Conservation (phyloP, 495 filamentous ascomycete species). For the Neurospora intermedia region DNA sequence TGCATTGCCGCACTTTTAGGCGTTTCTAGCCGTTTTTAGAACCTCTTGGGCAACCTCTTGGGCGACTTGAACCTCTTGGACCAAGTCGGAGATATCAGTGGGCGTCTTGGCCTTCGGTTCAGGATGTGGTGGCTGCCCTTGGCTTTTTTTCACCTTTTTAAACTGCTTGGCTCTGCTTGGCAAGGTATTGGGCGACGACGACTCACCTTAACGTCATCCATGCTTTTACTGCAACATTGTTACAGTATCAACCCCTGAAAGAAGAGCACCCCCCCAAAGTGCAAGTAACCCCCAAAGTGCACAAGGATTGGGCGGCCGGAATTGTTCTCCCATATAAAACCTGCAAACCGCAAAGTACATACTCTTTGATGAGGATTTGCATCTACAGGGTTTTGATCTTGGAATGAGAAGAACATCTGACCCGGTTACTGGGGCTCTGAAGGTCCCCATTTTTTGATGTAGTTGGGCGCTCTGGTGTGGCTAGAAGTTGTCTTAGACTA, state of each 20-base stretch:
- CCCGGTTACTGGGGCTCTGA: no score
- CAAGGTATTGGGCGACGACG: not conserved
- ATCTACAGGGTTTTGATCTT: no score
- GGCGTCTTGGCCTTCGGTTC: not conserved
- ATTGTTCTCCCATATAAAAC: not conserved
- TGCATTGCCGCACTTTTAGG: not conserved
- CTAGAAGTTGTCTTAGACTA: no score
- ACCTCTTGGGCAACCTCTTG: not conserved
- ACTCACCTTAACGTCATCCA: not conserved
- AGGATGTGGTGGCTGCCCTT: not conserved
- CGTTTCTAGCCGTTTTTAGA: not conserved
- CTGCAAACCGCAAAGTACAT: not conserved
- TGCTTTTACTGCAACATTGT: not conserved
- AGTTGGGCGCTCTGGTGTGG: no score
- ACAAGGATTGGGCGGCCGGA: not conserved
- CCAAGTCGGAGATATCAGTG: not conserved
- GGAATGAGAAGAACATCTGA: no score
- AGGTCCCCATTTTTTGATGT: no score
- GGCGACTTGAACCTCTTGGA: not conserved
- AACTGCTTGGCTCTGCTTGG: not conserved
- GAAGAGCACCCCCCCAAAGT: no score
- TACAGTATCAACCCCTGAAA: no score
- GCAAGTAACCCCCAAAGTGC: not conserved
- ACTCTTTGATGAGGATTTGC: no score
- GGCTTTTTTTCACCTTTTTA: not conserved